Conservation (phyloP, 192 early-diverging fungal genomes). For the Helicostylum pulchrum region DNA sequence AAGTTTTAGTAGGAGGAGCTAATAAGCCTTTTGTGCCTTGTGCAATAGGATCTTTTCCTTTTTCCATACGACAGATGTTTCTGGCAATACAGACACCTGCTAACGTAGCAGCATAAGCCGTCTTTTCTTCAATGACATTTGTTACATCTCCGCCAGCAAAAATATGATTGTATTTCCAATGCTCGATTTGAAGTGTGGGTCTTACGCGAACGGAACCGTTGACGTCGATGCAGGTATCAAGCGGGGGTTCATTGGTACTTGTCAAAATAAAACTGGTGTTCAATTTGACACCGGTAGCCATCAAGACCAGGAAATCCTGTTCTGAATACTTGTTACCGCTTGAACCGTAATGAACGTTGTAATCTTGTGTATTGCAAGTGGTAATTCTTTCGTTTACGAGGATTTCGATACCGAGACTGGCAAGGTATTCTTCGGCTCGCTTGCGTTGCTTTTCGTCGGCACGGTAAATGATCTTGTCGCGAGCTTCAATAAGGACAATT, state of each 20-base stretch:
- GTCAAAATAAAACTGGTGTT: slow-evolving; percentile 21
- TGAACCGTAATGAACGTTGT: slow-evolving; percentile 13
- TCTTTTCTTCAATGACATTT: slow-evolving; percentile 42
- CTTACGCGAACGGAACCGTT: slow-evolving; percentile 32
- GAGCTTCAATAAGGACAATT: slow-evolving; percentile 26
- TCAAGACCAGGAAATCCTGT: slow-evolving; percentile 25
- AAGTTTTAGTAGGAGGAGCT: slow-evolving; percentile 26
- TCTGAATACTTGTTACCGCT: slow-evolving; percentile 21
- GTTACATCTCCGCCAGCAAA: slow-evolving; percentile 44
- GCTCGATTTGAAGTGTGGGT: slow-evolving; percentile 38
- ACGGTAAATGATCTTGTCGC: slow-evolving; percentile 11
- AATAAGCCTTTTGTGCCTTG: slow-evolving; percentile 30
- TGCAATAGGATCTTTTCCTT: slow-evolving; percentile 28
- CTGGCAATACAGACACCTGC: slow-evolving; percentile 35
- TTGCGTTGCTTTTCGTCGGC: slow-evolving; percentile 18
- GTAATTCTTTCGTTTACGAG: slow-evolving; percentile 24
- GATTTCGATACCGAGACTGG: slow-evolving; percentile 25
- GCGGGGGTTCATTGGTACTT: neutral
- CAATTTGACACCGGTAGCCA: slow-evolving; percentile 26
- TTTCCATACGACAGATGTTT: slow-evolving; percentile 37
- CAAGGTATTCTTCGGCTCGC: slow-evolving; percentile 18
- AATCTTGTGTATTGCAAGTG: neutral
- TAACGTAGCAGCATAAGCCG: slow-evolving; percentile 38
- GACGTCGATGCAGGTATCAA: slow-evolving; percentile 20
- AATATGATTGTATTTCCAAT: slow-evolving; percentile 27